Percentiles rank a stretch among this genome's conserved stretches.
Conservation (phyloP, 2,329 filamentous ascomycete species). For the Teratosphaeria epicoccoides region DNA sequence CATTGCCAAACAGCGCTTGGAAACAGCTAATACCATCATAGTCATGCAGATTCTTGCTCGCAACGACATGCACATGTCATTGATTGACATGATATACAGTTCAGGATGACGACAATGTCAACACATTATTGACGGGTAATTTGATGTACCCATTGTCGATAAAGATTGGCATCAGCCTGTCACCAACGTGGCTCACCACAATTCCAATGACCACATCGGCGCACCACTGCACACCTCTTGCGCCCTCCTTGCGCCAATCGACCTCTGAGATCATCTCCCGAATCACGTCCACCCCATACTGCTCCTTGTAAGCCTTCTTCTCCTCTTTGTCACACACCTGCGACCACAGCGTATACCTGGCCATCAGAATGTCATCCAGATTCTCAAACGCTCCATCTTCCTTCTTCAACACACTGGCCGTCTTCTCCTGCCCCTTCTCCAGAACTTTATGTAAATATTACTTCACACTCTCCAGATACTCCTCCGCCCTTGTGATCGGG, state of each 20-base stretch:
- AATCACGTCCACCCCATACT: not conserved
- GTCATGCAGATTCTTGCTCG: no score
- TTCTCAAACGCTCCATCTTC: not conserved
- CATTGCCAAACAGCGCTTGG: no score
- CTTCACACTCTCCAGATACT: not conserved
- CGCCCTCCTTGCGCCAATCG: not conserved
- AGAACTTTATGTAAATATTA: not conserved
- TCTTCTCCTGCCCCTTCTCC: not conserved
- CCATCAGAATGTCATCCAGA: not conserved
- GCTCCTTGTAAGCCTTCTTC: not conserved
- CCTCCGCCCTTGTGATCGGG: not conserved
- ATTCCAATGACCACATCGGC: not conserved
- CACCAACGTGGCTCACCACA: not conserved
- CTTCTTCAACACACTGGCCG: not conserved
- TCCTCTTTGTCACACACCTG: not conserved
- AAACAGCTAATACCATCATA: no score
- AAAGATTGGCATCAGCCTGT: not conserved
- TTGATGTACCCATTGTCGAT: not conserved
- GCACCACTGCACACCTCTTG: not conserved
- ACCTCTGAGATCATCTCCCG: not conserved
- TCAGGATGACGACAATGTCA: no score
- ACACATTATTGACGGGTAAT: no score
- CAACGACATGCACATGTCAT: no score
- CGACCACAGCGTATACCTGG: not conserved
- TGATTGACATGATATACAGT: no score